Conservation (phyloP, 2,329 filamentous ascomycete species). For the Colletotrichum paranaense region DNA sequence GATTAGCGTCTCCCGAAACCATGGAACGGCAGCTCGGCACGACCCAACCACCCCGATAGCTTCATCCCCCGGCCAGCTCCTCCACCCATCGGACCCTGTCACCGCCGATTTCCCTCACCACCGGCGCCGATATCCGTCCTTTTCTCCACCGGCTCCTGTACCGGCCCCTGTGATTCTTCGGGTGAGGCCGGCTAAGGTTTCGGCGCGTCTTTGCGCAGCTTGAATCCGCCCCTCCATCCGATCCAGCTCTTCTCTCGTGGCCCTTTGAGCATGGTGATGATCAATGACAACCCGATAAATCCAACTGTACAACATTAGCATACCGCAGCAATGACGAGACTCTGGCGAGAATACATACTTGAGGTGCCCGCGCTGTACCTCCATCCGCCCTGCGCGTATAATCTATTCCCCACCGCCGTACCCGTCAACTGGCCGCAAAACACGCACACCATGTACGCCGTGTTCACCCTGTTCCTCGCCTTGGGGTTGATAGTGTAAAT, state of each 20-base stretch:
- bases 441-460: conserved; percentile 81
- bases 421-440: conserved; percentile 83
- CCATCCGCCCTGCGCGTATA: conserved; percentile 65
- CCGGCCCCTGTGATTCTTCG: conserved; percentile 14
- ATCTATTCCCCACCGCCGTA: conserved; percentile 66
- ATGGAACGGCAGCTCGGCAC: neutral
- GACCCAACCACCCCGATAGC: neutral
- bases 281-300: conserved; percentile 35
- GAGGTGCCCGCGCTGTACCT: conserved; percentile 56
- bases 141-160: neutral
- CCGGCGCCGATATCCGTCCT: neutral
- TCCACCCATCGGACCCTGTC: conserved; percentile 2
- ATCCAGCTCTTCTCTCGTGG: conserved; percentile 34
- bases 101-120: conserved; percentile 13
- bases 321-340: no score
- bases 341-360: conserved; percentile 40
- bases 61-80: neutral
- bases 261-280: conserved; percentile 29
- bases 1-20: neutral
- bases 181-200: conserved; percentile 14
- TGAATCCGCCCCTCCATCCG: conserved; percentile 33
- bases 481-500: conserved; percentile 79
- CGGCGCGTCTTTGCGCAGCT: conserved; percentile 16
- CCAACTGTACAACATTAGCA: conserved; percentile 8
- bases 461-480: conserved; percentile 81